These are phyloP conservation scores for Monosporascus sp. DNA, from an alignment of 2,329 filamentous ascomycete species.

Conservation along the genomic window DNA sequence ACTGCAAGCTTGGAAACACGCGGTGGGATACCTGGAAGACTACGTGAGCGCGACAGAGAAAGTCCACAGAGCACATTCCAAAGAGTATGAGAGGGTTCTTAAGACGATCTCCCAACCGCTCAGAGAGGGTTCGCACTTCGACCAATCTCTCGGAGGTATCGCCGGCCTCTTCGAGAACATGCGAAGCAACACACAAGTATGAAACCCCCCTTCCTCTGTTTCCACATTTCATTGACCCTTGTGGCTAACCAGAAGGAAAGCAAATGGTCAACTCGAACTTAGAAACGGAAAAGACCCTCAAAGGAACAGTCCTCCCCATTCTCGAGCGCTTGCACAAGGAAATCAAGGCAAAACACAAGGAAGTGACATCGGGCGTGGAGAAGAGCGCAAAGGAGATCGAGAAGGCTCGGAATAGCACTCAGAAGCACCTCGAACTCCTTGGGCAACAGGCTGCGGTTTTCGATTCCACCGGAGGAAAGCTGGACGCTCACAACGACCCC, in stretches of 20 bases:
- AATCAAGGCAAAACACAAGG: conserved; percentile 95
- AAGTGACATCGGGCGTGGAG: conserved; percentile 72
- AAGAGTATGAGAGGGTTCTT: conserved; percentile 91
- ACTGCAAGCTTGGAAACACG: conserved; percentile 93
- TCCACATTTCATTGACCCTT: background rate
- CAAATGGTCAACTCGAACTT: conserved; percentile 82
- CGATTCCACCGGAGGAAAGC: conserved; percentile 68
- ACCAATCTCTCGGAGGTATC: conserved; percentile 80
- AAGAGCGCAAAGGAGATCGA: conserved; percentile 89
- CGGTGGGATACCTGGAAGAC: conserved; percentile 84
- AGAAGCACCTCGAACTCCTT: conserved; percentile 94
- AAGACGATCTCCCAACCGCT: conserved; percentile 89
- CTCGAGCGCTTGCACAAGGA: conserved; percentile 90
- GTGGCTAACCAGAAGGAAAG: conserved; percentile 35
- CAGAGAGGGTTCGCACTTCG: conserved; percentile 88
- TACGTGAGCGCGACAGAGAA: conserved; percentile 85
- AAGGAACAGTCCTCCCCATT: conserved; percentile 78
- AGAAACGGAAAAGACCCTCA: conserved; percentile 88
- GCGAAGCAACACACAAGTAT: conserved; percentile 77
- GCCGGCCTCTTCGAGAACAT: conserved; percentile 92
- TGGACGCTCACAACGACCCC: conserved; percentile 73
- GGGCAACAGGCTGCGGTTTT: conserved; percentile 79
- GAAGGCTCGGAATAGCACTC: conserved; percentile 77
- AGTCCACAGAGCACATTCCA: conserved; percentile 76
- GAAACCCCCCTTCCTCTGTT: conserved; percentile 3